These are phyloP conservation scores for Kokia cookei DNA, from an alignment of 441 rosid species.

Conservation along the genomic window DNA sequence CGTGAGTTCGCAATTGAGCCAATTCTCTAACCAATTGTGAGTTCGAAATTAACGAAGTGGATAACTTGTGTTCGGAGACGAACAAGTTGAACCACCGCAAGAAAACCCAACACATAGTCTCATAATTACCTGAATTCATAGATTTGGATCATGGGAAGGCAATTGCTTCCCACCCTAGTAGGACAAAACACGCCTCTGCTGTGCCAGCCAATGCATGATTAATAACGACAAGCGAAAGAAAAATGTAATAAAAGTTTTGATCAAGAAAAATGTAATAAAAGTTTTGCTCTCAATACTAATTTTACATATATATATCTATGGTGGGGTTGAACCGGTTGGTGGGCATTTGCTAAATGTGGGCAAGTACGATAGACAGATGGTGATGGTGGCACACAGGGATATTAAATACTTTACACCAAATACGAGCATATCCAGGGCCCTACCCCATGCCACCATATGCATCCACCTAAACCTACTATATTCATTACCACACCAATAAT, in stretches of 20 bases:
- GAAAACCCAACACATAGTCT: neutral
- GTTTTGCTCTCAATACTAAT: neutral
- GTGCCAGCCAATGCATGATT: constrained; percentile 35
- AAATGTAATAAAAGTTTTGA: neutral
- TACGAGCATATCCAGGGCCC: constrained; percentile 20
- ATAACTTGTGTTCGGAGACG: neutral
- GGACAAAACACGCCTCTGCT: constrained; percentile 19
- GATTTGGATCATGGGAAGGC: constrained; percentile 12
- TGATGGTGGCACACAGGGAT: constrained; percentile 1
- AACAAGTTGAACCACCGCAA: neutral
- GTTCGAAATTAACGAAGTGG: too few relatives aligned
- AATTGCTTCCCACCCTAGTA: neutral
- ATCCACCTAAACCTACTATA: neutral
- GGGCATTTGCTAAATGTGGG: constrained; percentile 1
- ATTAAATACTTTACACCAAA: constrained; percentile 22
- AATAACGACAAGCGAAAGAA: constrained; percentile 14
- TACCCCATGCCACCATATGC: constrained; percentile 1
- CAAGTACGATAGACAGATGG: constrained; percentile 9
- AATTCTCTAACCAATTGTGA: too few relatives aligned
- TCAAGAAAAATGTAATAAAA: neutral
- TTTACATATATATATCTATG: neutral
- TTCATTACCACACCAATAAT: neutral
- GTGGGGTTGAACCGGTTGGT: constrained; percentile 16
- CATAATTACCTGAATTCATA: neutral
- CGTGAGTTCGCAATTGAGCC: too few relatives aligned